These are phyloP conservation scores for Fistulifera pelliculosa DNA, from an alignment of 108 stramenopile genomes.

Conservation along the genomic window DNA sequence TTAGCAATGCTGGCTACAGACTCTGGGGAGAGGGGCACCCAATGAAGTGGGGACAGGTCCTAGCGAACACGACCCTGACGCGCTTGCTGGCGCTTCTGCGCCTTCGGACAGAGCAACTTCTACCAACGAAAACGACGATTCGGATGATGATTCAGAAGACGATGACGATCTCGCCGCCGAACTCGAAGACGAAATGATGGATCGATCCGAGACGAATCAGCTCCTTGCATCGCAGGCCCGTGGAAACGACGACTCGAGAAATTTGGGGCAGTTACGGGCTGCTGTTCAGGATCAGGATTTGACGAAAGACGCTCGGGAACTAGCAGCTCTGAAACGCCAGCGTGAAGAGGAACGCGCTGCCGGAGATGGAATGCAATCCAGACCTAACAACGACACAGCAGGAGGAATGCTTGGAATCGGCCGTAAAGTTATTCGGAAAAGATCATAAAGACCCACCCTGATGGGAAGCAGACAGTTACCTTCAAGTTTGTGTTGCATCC, in stretches of 20 bases:
- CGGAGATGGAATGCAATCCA: slow-evolving; percentile 34
- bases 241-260: slow-evolving; percentile 17
- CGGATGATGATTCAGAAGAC: slow-evolving; percentile 14
- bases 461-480: slow-evolving; percentile 63
- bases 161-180: slow-evolving; percentile 27
- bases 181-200: slow-evolving; percentile 73
- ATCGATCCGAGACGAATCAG: slow-evolving; percentile 49
- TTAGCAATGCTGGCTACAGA: slow-evolving; percentile 43
- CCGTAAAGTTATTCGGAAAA: slow-evolving; percentile 63
- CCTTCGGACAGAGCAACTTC: slow-evolving; percentile 29
- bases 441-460: slow-evolving; percentile 68
- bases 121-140: slow-evolving; percentile 23
- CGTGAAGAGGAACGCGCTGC: slow-evolving; percentile 62
- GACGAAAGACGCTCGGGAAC: slow-evolving; percentile 68
- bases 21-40: neutral
- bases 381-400: slow-evolving; percentile 7
- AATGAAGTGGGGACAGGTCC: slow-evolving; percentile 19
- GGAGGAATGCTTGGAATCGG: slow-evolving; percentile 5
- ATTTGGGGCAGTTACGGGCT: slow-evolving; percentile 25
- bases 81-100: slow-evolving; percentile 19
- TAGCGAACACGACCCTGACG: slow-evolving; percentile 17
- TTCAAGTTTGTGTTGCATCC: slow-evolving; percentile 77
- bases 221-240: slow-evolving; percentile 46
- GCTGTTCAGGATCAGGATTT: slow-evolving; percentile 45
- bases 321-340: slow-evolving; percentile 64